phyloP scores from a whole-genome alignment of 148 eudicot species.

The Persicaria maculosa region DNA sequence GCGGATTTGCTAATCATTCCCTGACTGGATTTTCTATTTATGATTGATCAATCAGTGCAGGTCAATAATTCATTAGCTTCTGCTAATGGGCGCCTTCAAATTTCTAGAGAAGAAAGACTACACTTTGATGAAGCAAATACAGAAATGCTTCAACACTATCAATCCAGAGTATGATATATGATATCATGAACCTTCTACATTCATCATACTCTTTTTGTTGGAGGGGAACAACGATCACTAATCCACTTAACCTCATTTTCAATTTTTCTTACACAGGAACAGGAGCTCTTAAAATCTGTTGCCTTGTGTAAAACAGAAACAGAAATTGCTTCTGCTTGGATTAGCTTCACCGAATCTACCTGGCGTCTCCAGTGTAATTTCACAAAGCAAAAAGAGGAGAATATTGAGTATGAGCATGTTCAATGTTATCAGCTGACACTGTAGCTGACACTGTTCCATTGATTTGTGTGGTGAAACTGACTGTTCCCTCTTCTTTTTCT shows the following conservation, averaged over 20 bases:
- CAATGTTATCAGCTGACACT: neutral
- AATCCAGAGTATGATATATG: conserved; percentile 28
- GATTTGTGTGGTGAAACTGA: neutral
- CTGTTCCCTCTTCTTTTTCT: neutral
- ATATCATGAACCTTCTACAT: neutral
- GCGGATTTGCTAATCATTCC: neutral
- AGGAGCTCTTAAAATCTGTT: conserved; percentile 35
- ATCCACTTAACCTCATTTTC: neutral
- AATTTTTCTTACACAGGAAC: conserved; percentile 22
- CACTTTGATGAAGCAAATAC: conserved; percentile 42
- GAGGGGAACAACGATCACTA: neutral
- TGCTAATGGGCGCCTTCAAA: conserved; percentile 34
- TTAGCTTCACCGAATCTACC: conserved; percentile 35
- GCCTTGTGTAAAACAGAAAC: conserved; percentile 34
- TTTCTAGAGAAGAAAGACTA: conserved; percentile 43
- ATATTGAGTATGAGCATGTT: conserved; percentile 30
- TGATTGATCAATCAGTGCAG: conserved; percentile 23
- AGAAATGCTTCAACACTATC: conserved; percentile 27
- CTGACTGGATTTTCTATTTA: conserved; percentile 5
- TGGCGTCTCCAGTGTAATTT: conserved; percentile 33
- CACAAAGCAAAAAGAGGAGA: conserved; percentile 27
- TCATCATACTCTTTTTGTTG: neutral
- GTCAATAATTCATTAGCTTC: conserved; percentile 28
- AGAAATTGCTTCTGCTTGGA: conserved; percentile 26
- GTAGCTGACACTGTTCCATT: conserved; percentile 3